Conservation (phyloP, 768 basidiomycete species). For the Termitomyces sp. region DNA sequence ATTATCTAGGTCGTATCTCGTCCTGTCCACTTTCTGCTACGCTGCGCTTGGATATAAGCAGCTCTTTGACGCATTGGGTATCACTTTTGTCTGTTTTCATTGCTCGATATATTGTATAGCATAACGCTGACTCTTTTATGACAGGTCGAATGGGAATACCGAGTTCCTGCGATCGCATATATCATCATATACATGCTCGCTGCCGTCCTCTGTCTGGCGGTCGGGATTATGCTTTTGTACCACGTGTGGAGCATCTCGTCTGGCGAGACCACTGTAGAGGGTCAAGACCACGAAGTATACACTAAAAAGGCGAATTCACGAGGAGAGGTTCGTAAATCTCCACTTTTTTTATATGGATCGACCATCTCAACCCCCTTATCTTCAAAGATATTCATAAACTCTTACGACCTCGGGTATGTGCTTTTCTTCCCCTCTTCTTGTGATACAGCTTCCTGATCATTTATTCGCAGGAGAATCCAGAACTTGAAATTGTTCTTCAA, state of each 20-base stretch:
- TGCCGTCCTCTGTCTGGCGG: constrained; percentile 68
- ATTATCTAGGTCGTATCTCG: constrained; percentile 69
- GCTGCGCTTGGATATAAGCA: constrained; percentile 57
- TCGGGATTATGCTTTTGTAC: constrained; percentile 66
- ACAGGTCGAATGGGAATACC: constrained; percentile 48
- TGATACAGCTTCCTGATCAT: not conserved
- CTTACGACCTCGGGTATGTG: constrained; percentile 80
- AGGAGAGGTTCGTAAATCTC: constrained; percentile 50
- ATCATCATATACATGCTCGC: constrained; percentile 74
- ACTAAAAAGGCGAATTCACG: constrained; percentile 59
- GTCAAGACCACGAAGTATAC: constrained; percentile 82
- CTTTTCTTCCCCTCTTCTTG: not conserved
- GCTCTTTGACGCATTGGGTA: constrained; percentile 53
- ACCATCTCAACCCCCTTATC: not conserved
- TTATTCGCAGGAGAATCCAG: constrained; percentile 35
- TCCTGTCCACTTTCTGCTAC: constrained; percentile 61
- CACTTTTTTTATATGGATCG: not conserved
- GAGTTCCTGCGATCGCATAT: constrained; percentile 64
- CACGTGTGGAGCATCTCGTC: constrained; percentile 65
- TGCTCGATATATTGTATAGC: constrained; percentile 1
- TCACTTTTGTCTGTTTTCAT: constrained; percentile 34
- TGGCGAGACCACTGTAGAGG: constrained; percentile 89
- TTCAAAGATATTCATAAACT: constrained; percentile 74
- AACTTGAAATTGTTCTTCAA: constrained; percentile 91
- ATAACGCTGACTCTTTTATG: not conserved